These are phyloP conservation scores for Capsella rubella DNA, from an alignment of 441 rosid genomes.

Conservation along the genomic window DNA sequence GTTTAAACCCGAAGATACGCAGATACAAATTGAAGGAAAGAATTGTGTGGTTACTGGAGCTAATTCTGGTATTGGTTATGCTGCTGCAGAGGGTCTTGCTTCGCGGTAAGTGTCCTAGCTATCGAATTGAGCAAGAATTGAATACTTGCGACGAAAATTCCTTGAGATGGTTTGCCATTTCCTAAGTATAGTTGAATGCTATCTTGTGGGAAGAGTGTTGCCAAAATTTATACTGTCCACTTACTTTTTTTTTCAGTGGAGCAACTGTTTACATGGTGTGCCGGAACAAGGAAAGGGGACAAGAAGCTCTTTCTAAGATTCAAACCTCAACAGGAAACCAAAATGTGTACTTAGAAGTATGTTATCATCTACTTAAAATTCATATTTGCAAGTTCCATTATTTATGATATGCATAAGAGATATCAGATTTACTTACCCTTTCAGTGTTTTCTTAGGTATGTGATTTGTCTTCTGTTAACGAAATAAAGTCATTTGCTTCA, in stretches of 20 bases:
- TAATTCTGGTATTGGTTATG: slow-evolving; percentile 89
- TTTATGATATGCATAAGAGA: slow-evolving; percentile 24
- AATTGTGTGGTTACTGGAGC: slow-evolving; percentile 91
- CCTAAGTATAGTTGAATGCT: background rate
- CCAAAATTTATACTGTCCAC: background rate
- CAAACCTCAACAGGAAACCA: slow-evolving; percentile 69
- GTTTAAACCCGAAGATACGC: slow-evolving; percentile 75
- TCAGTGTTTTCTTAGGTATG: slow-evolving; percentile 62
- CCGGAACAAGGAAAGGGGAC: slow-evolving; percentile 82
- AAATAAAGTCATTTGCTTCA: slow-evolving; percentile 78
- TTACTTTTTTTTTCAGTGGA: slow-evolving; percentile 56
- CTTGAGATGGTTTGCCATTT: background rate
- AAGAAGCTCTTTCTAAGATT: slow-evolving; percentile 80
- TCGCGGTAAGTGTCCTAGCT: slow-evolving; percentile 56
- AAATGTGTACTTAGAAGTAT: slow-evolving; percentile 84
- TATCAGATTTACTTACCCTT: background rate
- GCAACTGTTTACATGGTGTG: slow-evolving; percentile 91
- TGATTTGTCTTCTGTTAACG: slow-evolving; percentile 80
- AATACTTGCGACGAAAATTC: background rate
- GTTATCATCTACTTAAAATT: background rate
- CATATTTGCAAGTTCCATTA: slow-evolving; percentile 13
- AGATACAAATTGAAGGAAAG: slow-evolving; percentile 66
- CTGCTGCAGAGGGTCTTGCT: slow-evolving; percentile 90
- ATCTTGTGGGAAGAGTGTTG: background rate
- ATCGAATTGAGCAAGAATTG: background rate